Evolutionary conservation across 225 moss, liverwort and hornwort species (phyloP).

Genomic region (Physcomitrellopsis africana): DNA sequence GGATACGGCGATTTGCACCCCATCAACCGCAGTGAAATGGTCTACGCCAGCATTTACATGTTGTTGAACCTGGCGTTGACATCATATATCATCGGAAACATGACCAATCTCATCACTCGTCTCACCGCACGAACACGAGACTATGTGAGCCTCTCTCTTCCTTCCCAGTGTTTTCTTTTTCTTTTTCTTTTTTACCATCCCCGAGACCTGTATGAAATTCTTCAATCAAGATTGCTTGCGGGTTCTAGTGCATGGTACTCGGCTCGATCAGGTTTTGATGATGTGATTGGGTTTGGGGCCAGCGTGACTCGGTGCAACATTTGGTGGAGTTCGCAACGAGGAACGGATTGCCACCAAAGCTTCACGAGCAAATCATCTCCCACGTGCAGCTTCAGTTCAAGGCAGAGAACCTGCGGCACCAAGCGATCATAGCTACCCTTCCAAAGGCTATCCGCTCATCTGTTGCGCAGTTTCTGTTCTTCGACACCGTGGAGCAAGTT

Average conservation of each 20-base stretch:
- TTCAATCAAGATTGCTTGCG: not conserved
- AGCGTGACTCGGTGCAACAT: slow-evolving; percentile 65
- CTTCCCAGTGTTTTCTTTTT: not conserved
- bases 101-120: slow-evolving; percentile 70
- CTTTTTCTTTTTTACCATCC: not conserved
- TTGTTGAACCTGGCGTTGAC: slow-evolving; percentile 59
- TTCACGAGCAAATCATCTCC: slow-evolving; percentile 67
- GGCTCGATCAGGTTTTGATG: not conserved
- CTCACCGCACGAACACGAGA: slow-evolving; percentile 64
- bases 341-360: slow-evolving; percentile 44
- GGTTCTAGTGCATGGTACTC: not conserved
- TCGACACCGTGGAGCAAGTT: slow-evolving; percentile 52
- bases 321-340: slow-evolving; percentile 55
- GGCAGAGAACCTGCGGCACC: slow-evolving; percentile 60
- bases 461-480: slow-evolving; percentile 56
- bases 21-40: slow-evolving; percentile 62
- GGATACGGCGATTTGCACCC: slow-evolving; percentile 75
- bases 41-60: slow-evolving; percentile 62
- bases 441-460: slow-evolving; percentile 61
- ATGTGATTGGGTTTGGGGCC: not conserved
- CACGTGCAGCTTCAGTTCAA: slow-evolving; percentile 69
- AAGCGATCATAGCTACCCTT: slow-evolving; percentile 40
- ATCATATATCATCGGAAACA: slow-evolving; percentile 71
- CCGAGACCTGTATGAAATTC: not conserved
- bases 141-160: slow-evolving; percentile 39